Conservation (phyloP, 2,329 filamentous ascomycete genomes). For the Talaromyces sp. region DNA sequence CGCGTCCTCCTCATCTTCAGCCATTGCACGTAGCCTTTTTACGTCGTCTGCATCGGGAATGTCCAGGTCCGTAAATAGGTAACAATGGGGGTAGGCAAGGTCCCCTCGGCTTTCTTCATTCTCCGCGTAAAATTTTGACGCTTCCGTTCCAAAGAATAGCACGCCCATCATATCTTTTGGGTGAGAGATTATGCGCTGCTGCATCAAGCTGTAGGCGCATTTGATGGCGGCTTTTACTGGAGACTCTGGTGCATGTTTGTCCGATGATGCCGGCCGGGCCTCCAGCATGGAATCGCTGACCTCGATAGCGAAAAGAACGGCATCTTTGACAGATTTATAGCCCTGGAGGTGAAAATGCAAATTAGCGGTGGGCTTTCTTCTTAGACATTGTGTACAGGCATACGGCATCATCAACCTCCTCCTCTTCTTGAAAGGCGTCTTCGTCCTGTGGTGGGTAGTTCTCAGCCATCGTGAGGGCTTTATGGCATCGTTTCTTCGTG, state of each 20-base stretch:
- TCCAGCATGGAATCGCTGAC: slow-evolving; percentile 83
- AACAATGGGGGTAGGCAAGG: slow-evolving; percentile 81
- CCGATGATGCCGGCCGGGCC: slow-evolving; percentile 57
- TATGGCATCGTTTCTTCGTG: neutral
- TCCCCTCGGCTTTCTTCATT: slow-evolving; percentile 53
- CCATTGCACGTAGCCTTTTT: slow-evolving; percentile 68
- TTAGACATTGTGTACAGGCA: slow-evolving; percentile 3
- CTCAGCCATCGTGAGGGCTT: slow-evolving; percentile 30
- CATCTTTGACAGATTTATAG: slow-evolving; percentile 92
- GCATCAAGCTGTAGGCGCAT: slow-evolving; percentile 92
- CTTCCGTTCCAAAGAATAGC: slow-evolving; percentile 81
- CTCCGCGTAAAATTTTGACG: slow-evolving; percentile 72
- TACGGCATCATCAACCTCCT: slow-evolving; percentile 44
- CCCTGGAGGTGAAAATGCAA: slow-evolving; percentile 50
- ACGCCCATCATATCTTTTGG: slow-evolving; percentile 98
- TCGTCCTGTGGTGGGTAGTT: slow-evolving; percentile 34
- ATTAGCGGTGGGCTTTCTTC: neutral
- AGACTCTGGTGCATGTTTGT: slow-evolving; percentile 73
- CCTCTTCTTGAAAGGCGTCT: slow-evolving; percentile 40
- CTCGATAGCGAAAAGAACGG: slow-evolving; percentile 94
- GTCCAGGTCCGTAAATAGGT: slow-evolving; percentile 82
- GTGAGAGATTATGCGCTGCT: slow-evolving; percentile 95
- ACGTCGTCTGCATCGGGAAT: slow-evolving; percentile 84
- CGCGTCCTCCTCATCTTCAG: slow-evolving; percentile 74
- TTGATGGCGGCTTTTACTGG: slow-evolving; percentile 80